Base-by-base conservation (phyloP, 2,329 filamentous ascomycete species). In the Neopestalotiopsis sp. region DNA sequence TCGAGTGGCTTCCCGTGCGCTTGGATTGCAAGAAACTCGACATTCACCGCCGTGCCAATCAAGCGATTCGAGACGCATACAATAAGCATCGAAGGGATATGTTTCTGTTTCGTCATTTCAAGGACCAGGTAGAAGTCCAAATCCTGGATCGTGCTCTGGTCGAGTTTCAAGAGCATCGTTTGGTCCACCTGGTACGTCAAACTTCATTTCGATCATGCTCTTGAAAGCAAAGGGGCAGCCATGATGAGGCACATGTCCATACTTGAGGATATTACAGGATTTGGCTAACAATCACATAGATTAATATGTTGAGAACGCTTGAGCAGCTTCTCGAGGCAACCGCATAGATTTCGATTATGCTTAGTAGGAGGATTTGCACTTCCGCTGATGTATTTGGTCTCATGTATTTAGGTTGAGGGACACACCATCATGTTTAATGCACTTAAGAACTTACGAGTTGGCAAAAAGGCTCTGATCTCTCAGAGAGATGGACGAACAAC, bases 1-100 rank as follows among this genome's bases (percentile, higher is more conserved):
- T 75, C 60, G 67, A 72, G 24, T 73, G 70, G 74, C 45, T 72
- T 3, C 65, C 69, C 1, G 24, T 74, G 3, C 57, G 67, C 4
- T 68, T 77, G 14, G 69, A 70, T 24, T 66, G 65, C 30, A 74
- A 72, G 67, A 71, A 68, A 49, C 28, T 68, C 6, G 14, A 60
- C 1, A 52, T 72, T 9, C 34, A 69, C 12, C 32, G 20, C 6
- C 56, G 65, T 10, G 65, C 65, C 38, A 45, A 28, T 9, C 9
- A 40, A 12, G 32, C 30, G 1, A 52, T 67, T n/a, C 52, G 58
- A 32, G 64, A 56, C n/a, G 6, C 24, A 10, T 38, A 64, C n/a
- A 28, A 14, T 30, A 62, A 20, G 17, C 12, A 20, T 20, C 28
- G 14, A 40, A 10, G 34, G 20, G n/a, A 40, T 6, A 17, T 9